Evolutionary conservation across 192 early-diverging fungal species (phyloP), one percentile per base, ranked within the genome.

Genomic region (Podila epicladia): DNA sequence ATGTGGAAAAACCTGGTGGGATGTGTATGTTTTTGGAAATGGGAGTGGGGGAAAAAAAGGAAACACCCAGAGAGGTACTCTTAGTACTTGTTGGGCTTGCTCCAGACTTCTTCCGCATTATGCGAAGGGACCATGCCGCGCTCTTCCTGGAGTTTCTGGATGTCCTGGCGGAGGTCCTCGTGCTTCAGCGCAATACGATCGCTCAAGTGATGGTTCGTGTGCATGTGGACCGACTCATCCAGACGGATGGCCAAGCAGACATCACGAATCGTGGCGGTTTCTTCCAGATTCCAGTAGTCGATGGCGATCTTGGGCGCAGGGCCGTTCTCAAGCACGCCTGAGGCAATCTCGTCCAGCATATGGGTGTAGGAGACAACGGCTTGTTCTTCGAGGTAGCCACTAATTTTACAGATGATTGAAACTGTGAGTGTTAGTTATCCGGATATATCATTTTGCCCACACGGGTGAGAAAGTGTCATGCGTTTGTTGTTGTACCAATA

Each of bases 321-420:
- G 7, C 80, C 83, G 59, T 94, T 95, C 28, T 88, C 83, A 33
- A 93, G 87, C 3, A 87, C 71, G 2, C 95, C 95, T 50, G 75
- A 82, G 35, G 97, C 95, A 53, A 98, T 97, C 73, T 94, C 93
- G 38, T 90, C 87, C 49, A 98, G 75, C 82, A 95, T 93, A 73
- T 93, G 90, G 9, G 94, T 95, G 83, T 98, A 98, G 4, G 95
- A 95, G 28, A 95, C 87, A 13, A 97, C 93, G 0, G 97, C 97
- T 73, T 94, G 92, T 85, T 98, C 97, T 83, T 98, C 97, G 33
- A 98, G 87, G 67, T 98, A 98, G 0, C 97, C 97, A 15, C 75
- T 74, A 37, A 58, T 9, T 15, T 15, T 64, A 62, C 3, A 28
- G 26, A 15, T 41, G 8, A 15, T 45, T 6, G 5, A 37, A 11